phyloP scores from a whole-genome alignment of 2,329 filamentous ascomycete species.

The Pseudogymnoascus sp. region DNA sequence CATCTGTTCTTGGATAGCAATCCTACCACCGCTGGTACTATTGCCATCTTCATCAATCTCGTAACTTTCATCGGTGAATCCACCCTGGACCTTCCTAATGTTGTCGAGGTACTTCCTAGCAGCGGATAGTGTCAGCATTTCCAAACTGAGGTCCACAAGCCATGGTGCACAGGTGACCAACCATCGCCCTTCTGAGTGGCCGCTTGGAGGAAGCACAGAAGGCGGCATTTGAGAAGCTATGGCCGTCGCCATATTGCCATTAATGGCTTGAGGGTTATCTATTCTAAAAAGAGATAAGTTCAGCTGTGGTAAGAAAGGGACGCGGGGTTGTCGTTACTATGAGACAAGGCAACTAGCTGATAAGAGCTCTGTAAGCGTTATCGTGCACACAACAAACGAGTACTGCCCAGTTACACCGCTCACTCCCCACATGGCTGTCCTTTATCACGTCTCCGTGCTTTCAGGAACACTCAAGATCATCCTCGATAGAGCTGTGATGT shows the following conservation, averaged over 20 bases:
- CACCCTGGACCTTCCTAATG: conserved; percentile 67
- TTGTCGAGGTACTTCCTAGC: conserved; percentile 57
- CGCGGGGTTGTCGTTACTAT: not conserved
- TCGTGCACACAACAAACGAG: not conserved
- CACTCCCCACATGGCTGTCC: not conserved
- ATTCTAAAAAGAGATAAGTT: not conserved
- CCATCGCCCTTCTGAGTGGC: not conserved
- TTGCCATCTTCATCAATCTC: conserved; percentile 13
- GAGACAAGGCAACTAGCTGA: conserved; percentile 3
- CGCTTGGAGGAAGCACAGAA: not conserved
- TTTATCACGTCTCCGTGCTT: not conserved
- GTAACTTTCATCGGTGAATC: conserved; percentile 62
- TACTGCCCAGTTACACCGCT: not conserved
- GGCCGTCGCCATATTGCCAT: not conserved
- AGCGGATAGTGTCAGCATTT: not conserved
- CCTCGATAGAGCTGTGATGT: conserved; percentile 14
- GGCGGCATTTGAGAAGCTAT: not conserved
- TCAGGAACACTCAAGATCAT: not conserved
- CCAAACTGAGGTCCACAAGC: not conserved
- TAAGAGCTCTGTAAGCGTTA: conserved; percentile 9
- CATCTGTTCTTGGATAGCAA: conserved; percentile 50
- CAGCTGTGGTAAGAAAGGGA: not conserved
- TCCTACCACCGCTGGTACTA: conserved; percentile 8
- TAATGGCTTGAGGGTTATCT: not conserved
- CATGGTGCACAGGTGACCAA: not conserved